Evolutionary conservation across 2,329 filamentous ascomycete species (phyloP).

Genomic region (Penicillium sp.): DNA sequence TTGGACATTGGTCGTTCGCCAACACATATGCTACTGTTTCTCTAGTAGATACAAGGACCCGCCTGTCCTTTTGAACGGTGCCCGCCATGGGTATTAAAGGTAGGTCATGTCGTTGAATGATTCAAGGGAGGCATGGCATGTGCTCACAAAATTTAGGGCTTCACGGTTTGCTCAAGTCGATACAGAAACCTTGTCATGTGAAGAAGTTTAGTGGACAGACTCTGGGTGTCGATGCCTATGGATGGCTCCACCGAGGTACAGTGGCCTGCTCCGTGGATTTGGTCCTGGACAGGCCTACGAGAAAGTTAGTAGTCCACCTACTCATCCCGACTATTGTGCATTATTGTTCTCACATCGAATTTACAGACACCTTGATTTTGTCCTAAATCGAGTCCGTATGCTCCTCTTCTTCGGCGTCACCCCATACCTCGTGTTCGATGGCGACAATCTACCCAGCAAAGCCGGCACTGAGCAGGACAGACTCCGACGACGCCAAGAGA

Average conservation of each 20-base stretch:
- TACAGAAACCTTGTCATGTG: slow-evolving; percentile 83
- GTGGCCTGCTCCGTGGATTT: slow-evolving; percentile 89
- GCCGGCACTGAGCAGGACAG: slow-evolving; percentile 79
- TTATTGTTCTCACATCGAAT: slow-evolving; percentile 21
- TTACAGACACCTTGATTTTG: slow-evolving; percentile 80
- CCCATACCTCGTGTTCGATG: slow-evolving; percentile 96
- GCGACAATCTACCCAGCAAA: slow-evolving; percentile 93
- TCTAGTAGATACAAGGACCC: slow-evolving; percentile 32
- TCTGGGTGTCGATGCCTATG: slow-evolving; percentile 94
- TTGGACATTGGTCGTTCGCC: slow-evolving; percentile 6
- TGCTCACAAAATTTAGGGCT: slow-evolving; percentile 60
- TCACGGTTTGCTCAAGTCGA: slow-evolving; percentile 90
- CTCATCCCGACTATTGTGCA: not conserved
- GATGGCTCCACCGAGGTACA: slow-evolving; percentile 94
- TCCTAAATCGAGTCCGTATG: slow-evolving; percentile 90
- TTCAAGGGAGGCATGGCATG: not conserved
- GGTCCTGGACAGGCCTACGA: slow-evolving; percentile 82
- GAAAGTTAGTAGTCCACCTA: slow-evolving; percentile 61
- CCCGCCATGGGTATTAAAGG: slow-evolving; percentile 50
- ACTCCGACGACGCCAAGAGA: slow-evolving; percentile 73
- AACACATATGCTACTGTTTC: slow-evolving; percentile 22
- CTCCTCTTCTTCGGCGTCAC: slow-evolving; percentile 87
- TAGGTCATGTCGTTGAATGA: slow-evolving; percentile 19
- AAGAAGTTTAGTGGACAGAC: slow-evolving; percentile 87
- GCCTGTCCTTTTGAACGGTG: slow-evolving; percentile 29